Evolutionary conservation across 2,329 filamentous ascomycete species (phyloP).

Genomic region (Ophiostoma fasciatum): DNA sequence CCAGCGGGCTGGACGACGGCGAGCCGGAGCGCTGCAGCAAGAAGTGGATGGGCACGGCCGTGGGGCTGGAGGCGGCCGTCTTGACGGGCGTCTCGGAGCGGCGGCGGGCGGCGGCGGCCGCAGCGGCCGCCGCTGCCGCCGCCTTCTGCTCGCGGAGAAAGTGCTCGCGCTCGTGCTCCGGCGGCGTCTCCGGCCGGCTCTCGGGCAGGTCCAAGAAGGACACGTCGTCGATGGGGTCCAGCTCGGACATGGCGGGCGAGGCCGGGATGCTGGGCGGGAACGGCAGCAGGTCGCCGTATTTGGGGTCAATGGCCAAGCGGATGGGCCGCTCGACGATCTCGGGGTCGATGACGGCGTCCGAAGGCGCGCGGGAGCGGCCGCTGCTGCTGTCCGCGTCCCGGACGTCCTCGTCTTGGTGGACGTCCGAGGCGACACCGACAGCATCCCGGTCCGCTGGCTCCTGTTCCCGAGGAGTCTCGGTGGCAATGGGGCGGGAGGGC

Average conservation of each 20-base stretch:
- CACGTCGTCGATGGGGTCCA: slow-evolving; percentile 18
- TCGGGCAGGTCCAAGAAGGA: slow-evolving; percentile 35
- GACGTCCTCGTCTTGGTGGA: slow-evolving; percentile 12
- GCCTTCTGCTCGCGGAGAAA: slow-evolving; percentile 17
- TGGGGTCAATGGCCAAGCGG: slow-evolving; percentile 51
- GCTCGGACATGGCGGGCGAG: slow-evolving; percentile 25
- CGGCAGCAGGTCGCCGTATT: slow-evolving; percentile 49
- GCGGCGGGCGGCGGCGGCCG: slow-evolving; percentile 28
- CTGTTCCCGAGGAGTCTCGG: slow-evolving; percentile 27
- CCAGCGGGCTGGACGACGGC: slow-evolving; percentile 22
- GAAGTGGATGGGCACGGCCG: slow-evolving; percentile 42
- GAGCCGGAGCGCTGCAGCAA: slow-evolving; percentile 33
- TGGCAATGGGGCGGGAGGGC: slow-evolving; percentile 28
- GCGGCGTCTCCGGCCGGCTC: slow-evolving; percentile 42
- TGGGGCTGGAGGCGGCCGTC: slow-evolving; percentile 33
- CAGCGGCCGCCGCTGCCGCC: slow-evolving; percentile 4
- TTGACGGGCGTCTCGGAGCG: slow-evolving; percentile 31
- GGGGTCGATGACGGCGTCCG: slow-evolving; percentile 32
- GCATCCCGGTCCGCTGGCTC: slow-evolving; percentile 15
- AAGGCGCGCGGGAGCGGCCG: slow-evolving; percentile 5
- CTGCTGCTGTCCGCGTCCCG: not conserved
- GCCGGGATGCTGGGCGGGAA: slow-evolving; percentile 45
- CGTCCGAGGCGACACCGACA: too few species aligned
- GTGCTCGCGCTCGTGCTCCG: slow-evolving; percentile 27
- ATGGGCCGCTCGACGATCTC: slow-evolving; percentile 43